A percentile compares a stretch with the other conserved stretches of the same genome.
phyloP scores from a whole-genome alignment of 2,329 filamentous ascomycete genomes.

The Hypoxylon sp. region DNA sequence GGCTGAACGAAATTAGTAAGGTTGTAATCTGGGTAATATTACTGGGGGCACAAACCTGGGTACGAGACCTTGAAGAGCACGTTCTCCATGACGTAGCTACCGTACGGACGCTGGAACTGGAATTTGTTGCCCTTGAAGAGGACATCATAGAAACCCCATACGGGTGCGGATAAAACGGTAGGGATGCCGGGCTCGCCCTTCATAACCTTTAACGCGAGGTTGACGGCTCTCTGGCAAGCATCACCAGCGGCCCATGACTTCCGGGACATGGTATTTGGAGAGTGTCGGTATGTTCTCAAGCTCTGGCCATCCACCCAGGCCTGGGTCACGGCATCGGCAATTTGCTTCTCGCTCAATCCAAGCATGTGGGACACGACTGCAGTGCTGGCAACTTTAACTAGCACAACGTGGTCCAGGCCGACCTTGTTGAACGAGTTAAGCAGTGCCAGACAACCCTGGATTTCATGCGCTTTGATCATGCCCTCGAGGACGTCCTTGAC shows the following conservation, averaged over 20 bases:
- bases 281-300: conserved; percentile 96
- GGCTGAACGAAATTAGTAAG: conserved; percentile 62
- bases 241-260: conserved; percentile 99
- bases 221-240: conserved; percentile 95
- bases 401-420: conserved; percentile 95
- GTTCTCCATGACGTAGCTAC: conserved; percentile 99
- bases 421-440: conserved; percentile 99
- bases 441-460: conserved; percentile 95
- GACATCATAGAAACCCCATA: conserved; percentile 99
- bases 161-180: conserved; percentile 91
- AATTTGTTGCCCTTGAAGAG: conserved; percentile 97
- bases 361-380: conserved; percentile 97
- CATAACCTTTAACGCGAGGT: conserved; percentile 89
- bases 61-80: conserved; percentile 99
- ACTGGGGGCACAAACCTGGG: conserved; percentile 73
- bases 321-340: conserved; percentile 94
- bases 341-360: conserved; percentile 89
- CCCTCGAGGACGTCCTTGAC: conserved; percentile 92
- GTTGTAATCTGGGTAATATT: not conserved
- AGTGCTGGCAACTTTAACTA: conserved; percentile 97
- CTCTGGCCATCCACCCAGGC: conserved; percentile 98
- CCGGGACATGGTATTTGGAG: conserved; percentile 99
- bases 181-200: conserved; percentile 93
- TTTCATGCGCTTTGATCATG: conserved; percentile 99
- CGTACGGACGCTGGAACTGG: conserved; percentile 94